phyloP scores from a whole-genome alignment of 768 basidiomycete species.

The Favolaschia claudopus region DNA sequence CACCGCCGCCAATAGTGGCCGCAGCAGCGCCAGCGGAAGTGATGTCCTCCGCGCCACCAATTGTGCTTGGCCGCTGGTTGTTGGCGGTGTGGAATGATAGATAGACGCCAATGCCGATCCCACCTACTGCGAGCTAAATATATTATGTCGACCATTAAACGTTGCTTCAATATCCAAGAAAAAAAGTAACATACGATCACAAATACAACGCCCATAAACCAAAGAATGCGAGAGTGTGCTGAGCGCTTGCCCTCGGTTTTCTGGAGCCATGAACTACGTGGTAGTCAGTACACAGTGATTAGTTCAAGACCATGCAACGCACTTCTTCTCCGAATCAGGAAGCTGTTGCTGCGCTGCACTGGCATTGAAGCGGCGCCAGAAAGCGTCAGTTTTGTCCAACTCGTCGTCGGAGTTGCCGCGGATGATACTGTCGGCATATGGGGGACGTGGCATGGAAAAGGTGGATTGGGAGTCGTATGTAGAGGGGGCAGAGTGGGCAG shows the following conservation, averaged over 20 bases:
- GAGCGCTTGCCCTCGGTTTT: constrained; percentile 21
- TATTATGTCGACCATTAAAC: background rate
- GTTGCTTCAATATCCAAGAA: background rate
- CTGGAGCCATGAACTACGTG: constrained; percentile 20
- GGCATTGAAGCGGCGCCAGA: constrained; percentile 27
- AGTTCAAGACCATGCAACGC: background rate
- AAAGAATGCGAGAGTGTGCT: constrained; percentile 5
- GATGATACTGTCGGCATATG: constrained; percentile 14
- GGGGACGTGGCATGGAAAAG: background rate
- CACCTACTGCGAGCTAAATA: constrained; percentile 21
- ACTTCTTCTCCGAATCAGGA: constrained; percentile 22
- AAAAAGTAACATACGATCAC: constrained; percentile 10
- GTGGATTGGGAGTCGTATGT: constrained; percentile 14
- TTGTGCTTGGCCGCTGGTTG: constrained; percentile 1
- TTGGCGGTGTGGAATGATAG: constrained; percentile 17
- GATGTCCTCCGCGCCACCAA: constrained; percentile 17
- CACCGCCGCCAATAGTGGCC: background rate
- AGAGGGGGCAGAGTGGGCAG: background rate
- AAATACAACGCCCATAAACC: constrained; percentile 20
- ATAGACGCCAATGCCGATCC: constrained; percentile 20
- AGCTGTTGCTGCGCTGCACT: constrained; percentile 10
- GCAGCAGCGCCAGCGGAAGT: background rate
- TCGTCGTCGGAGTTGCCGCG: constrained; percentile 25
- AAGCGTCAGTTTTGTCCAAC: constrained; percentile 14
- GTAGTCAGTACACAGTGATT: background rate